Percentiles rank a stretch among this genome's conserved stretches.
These are phyloP conservation scores for Buxus sempervirens DNA, from an alignment of 164 flowering plant genomes.

Conservation along the genomic window DNA sequence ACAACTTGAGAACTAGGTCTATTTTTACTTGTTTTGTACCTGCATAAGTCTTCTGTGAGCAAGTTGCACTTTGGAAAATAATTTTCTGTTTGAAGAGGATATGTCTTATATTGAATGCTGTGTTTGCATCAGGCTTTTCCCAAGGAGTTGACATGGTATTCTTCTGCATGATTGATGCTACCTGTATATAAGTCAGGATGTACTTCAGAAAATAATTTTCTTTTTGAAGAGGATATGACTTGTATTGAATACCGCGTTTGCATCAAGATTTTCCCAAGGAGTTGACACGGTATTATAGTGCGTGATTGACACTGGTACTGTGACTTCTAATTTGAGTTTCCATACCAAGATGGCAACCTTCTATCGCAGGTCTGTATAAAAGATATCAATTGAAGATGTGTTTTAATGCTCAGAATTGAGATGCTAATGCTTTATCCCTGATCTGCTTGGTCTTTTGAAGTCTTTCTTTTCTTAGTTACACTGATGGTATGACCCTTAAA, in stretches of 20 bases:
- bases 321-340: constrained; percentile 26
- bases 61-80: background rate
- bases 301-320: constrained; percentile 3
- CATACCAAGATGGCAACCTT: constrained; percentile 34
- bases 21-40: background rate
- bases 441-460: background rate
- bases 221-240: background rate
- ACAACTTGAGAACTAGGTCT: background rate
- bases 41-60: background rate
- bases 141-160: constrained; percentile 1
- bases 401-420: too few species aligned
- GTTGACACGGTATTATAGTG: background rate
- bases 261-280: constrained; percentile 14
- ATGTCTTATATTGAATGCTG: constrained; percentile 1
- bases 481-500: background rate
- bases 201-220: too few species aligned
- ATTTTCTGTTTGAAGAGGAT: background rate
- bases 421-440: background rate
- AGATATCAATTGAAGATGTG: background rate
- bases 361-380: constrained; percentile 48
- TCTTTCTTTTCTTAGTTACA: background rate
- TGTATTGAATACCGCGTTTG: constrained; percentile 8
- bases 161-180: constrained; percentile 3
- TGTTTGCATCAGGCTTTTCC: constrained; percentile 16
- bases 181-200: too few species aligned